These are phyloP conservation scores for Nothomitra cinnamomea DNA, from an alignment of 2,329 filamentous ascomycete genomes.

Conservation along the genomic window DNA sequence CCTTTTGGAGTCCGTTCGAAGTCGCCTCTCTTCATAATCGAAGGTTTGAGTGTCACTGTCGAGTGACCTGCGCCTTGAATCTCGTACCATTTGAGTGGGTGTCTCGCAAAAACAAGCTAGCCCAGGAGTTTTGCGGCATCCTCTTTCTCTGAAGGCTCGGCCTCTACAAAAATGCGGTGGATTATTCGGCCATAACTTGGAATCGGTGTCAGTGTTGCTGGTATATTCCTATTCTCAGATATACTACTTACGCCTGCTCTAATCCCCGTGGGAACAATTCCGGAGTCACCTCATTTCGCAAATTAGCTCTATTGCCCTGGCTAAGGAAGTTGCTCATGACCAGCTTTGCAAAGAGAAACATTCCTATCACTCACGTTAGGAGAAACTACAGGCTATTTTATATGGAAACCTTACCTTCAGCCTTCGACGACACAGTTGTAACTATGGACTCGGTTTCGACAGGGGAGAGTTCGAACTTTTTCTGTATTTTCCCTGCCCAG, in stretches of 20 bases:
- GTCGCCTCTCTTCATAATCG: slow-evolving; percentile 15
- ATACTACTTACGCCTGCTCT: slow-evolving; percentile 11
- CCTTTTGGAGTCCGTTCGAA: slow-evolving; percentile 17
- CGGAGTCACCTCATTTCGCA: slow-evolving; percentile 12
- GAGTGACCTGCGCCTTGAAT: slow-evolving; percentile 22
- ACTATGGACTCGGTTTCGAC: slow-evolving; percentile 10
- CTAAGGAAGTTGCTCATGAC: slow-evolving; percentile 14
- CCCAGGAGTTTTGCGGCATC: slow-evolving; percentile 20
- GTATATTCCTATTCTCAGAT: neutral
- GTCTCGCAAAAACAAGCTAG: slow-evolving; percentile 25
- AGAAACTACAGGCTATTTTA: neutral
- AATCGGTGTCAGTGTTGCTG: neutral
- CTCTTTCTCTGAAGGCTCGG: slow-evolving; percentile 11
- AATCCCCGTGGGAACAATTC: slow-evolving; percentile 9
- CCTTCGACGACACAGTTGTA: slow-evolving; percentile 11
- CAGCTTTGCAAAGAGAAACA: slow-evolving; percentile 17
- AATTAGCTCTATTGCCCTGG: slow-evolving; percentile 11
- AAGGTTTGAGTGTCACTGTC: slow-evolving; percentile 16
- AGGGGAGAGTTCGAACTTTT: slow-evolving; percentile 12
- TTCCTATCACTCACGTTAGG: slow-evolving; percentile 8
- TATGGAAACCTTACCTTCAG: slow-evolving; percentile 10
- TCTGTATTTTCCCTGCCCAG: slow-evolving; percentile 10
- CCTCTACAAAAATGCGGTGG: neutral
- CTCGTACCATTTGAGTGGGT: slow-evolving; percentile 26
- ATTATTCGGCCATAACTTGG: neutral